Evolutionary conservation across 116 monocot species (phyloP), one percentile per base, ranked within the genome.

Genomic region (Zostera marina): DNA sequence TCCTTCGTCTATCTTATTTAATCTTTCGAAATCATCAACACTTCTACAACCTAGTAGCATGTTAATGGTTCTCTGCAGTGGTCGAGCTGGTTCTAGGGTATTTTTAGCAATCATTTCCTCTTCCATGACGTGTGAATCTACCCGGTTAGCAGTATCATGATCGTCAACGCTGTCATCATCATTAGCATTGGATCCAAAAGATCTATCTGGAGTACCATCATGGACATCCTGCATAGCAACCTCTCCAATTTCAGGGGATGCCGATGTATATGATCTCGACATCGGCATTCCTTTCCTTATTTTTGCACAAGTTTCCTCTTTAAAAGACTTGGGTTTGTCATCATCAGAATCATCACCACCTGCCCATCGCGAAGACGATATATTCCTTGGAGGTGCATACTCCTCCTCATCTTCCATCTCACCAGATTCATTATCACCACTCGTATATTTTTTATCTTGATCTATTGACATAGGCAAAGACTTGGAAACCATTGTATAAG

Each of bases 1-100:
- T 13, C 91, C 91, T 68, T 91, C 91, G 56, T 82, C 72, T 32
- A 91, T 85, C 67, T 75, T 82, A 63, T 91, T 91, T 21, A 91
- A 60, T 63, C 82, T 79, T 63, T 85, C 85, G 68, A 91, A 91
- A 58, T 85, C 82, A 73, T 85, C 77, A 52, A 91, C 85, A 65
- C 82, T 85, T 68, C 85, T 79, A 64, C 91, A 91, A 1, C 82
- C 82, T 25, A 71, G 74, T 16, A 91, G 65, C 91, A 91, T 85
- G 69, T 82, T 78, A 52, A 85, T 76, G 55, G 54, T 65, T 65
- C 85, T 82, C 41, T 73, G 77, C 48, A 79, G 77, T 11, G 72
- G 62, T 3, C 63, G 70, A 22, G 44, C 32, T 7, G 60, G 62
- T 41, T 79, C 81, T 11, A 68, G 70, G 7, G 74, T 68, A 51